Evolutionary conservation across 2,329 filamentous ascomycete genomes (phyloP).

Genomic region (Apiospora kogelbergensis): DNA sequence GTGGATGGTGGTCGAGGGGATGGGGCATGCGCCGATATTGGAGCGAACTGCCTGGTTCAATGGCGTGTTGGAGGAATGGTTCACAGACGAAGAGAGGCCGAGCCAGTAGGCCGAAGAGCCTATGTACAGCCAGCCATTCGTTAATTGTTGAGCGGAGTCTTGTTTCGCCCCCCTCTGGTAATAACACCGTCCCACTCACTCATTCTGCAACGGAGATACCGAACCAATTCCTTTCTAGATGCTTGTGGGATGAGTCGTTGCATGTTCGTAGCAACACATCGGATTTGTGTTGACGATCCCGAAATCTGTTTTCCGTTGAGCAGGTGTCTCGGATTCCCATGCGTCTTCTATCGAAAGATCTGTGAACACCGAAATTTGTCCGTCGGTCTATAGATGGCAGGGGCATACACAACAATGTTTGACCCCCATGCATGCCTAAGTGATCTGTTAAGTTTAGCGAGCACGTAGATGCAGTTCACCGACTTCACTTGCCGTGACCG

Average conservation of each 20-base stretch:
- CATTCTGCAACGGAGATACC: neutral
- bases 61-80: constrained; percentile 55
- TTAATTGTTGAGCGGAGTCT: neutral
- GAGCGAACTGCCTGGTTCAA: constrained; percentile 73
- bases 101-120: constrained; percentile 18
- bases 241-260: neutral
- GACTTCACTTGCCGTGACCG: too few relatives aligned
- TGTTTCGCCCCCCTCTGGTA: neutral
- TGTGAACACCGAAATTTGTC: neutral
- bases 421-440: neutral
- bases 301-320: neutral
- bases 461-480: neutral
- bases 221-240: neutral
- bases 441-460: too few relatives aligned
- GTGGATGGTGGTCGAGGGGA: constrained; percentile 36
- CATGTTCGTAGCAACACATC: neutral
- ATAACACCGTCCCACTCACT: neutral
- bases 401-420: neutral
- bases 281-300: neutral
- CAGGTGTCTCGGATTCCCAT: neutral
- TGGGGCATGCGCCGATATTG: constrained; percentile 73
- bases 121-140: neutral
- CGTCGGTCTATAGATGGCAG: neutral
- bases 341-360: neutral
- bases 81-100: constrained; percentile 54